Evolutionary conservation across 108 stramenopile species (phyloP), one percentile per base, ranked within the genome.

Genomic region (Cyclostephanos tholiformis): DNA sequence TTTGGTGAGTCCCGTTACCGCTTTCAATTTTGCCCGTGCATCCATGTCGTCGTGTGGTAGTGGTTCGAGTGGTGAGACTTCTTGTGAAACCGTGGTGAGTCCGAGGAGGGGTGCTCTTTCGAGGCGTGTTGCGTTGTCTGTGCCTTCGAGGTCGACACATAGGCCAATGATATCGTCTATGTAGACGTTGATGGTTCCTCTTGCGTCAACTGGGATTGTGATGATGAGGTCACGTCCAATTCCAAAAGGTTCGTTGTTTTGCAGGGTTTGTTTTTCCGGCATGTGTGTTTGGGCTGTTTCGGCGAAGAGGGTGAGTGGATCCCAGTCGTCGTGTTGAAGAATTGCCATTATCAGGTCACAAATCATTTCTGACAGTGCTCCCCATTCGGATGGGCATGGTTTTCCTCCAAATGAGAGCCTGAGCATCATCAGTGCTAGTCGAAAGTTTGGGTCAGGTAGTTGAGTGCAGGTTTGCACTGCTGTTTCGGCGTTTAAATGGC

Each of bases 371-470:
- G 63, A 52, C 0, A 52, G 0, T 23, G 25, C 22, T 16, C 52
- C 74, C 59, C 57, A 75, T 56, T 75, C 66, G 0, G 38, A 55
- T 9, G 65, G 65, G 35, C 52, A 38, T 27, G 74, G 74, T 2
- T 35, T 20, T 16, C 74, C 66, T 0, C 74, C 74, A 35, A 75
- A 75, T 2, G 74, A 67, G n/a, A 75, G 74, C 16, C 55, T 14
- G 14, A 75, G 74, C 14, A 55, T 29, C 5, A 75, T 41, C 19
- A 60, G 49, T 19, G 74, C 74, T 17, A 75, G 39, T 16, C 57
- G n/a, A n/a, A n/a, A n/a, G n/a, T n/a, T n/a, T n/a, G n/a, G n/a
- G n/a, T n/a, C n/a, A n/a, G n/a, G n/a, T n/a, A n/a, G n/a, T 38
- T 68, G 69, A 6, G 69, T 44, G 25, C 25, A 50, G 4, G 61